A percentile compares a stretch with the other conserved stretches of the same genome.
These are phyloP conservation scores for Pachysolen tannophilus DNA, from an alignment of 805 yeast genomes.

Conservation along the genomic window DNA sequence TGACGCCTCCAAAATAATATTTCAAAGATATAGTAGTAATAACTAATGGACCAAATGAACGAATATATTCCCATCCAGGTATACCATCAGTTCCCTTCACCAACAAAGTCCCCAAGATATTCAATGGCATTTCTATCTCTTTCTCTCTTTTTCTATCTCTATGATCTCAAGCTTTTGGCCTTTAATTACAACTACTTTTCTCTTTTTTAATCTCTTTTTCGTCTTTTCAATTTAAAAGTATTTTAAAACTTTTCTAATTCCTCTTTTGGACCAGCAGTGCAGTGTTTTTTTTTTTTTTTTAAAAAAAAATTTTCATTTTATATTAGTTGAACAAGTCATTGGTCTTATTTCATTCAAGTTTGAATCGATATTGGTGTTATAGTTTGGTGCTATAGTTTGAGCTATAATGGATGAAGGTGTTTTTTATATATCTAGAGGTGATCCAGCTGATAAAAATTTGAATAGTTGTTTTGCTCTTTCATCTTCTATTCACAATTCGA, in stretches of 20 bases:
- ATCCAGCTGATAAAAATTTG: slow-evolving; percentile 20
- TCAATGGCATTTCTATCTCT: slow-evolving; percentile 89
- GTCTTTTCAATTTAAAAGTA: no score
- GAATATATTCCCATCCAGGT: slow-evolving; percentile 65
- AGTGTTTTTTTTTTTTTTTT: background rate
- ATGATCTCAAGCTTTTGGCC: no score
- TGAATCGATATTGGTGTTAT: background rate
- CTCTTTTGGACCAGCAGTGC: no score
- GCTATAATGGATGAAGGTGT: slow-evolving; percentile 27
- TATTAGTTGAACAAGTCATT: background rate
- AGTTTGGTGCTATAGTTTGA: background rate
- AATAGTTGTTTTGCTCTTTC: slow-evolving; percentile 19
- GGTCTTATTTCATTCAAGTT: background rate
- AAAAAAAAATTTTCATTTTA: no score
- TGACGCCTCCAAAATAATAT: slow-evolving; percentile 68
- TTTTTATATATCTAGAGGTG: slow-evolving; percentile 32
- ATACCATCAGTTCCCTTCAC: slow-evolving; percentile 67
- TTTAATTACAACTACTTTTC: no score
- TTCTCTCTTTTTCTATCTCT: no score
- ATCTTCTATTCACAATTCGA: slow-evolving; percentile 38
- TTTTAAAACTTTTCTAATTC: no score
- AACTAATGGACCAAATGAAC: slow-evolving; percentile 48
- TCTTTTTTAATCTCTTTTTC: no score
- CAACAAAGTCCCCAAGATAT: slow-evolving; percentile 62
- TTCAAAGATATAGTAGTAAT: slow-evolving; percentile 43